A percentile compares a stretch with the other conserved stretches of the same genome.
Evolutionary conservation across 164 flowering plant species (phyloP).

Genomic region (Magnolia sinica): DNA sequence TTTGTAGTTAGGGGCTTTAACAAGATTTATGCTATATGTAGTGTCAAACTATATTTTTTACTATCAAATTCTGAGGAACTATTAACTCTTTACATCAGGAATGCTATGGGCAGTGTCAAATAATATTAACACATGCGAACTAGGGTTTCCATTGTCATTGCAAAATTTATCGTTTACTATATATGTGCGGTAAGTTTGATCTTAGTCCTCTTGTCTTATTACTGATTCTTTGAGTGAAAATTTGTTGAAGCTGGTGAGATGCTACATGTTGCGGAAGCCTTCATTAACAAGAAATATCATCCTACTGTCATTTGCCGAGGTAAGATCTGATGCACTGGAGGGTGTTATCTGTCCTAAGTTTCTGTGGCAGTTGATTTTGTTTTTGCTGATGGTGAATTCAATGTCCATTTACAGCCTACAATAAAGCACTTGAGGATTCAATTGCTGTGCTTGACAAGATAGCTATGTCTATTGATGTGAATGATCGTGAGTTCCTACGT

Average conservation of each 20-base stretch:
- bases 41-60: not conserved
- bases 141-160: too few species aligned
- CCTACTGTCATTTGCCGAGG: conserved; percentile 95
- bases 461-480: conserved; percentile 69
- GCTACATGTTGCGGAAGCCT: conserved; percentile 97
- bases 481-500: conserved; percentile 62
- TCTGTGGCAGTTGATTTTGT: not conserved
- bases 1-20: not conserved
- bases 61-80: not conserved
- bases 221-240: conserved; percentile 10
- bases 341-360: too few species aligned
- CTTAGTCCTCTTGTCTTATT: not conserved
- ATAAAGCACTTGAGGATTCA: conserved; percentile 90
- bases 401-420: conserved; percentile 55
- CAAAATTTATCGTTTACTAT: not conserved
- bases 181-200: not conserved
- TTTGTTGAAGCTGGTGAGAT: conserved; percentile 82
- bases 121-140: too few species aligned
- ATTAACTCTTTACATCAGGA: not conserved
- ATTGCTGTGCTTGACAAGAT: conserved; percentile 86
- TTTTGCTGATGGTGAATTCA: not conserved
- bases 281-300: conserved; percentile 77
- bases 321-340: conserved; percentile 17
- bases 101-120: not conserved
- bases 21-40: not conserved